Evolutionary conservation across 2,329 filamentous ascomycete genomes (phyloP), one percentile per base, ranked within the genome.

Genomic region (Botrytis pseudocinerea): DNA sequence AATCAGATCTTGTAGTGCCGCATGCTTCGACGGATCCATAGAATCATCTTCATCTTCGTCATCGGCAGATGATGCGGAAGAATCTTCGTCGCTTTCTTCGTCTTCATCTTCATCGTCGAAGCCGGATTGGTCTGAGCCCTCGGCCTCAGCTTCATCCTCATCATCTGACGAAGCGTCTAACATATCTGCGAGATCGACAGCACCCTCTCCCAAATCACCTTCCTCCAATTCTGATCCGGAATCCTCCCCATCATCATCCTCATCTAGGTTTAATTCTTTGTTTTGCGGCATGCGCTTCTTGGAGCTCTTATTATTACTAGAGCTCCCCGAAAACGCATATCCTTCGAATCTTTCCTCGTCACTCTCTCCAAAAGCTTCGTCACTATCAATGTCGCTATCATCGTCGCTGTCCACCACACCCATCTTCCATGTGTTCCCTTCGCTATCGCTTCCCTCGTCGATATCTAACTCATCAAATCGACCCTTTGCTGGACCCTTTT

Each of bases 291-390:
- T 84, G 46, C 82, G 83, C 76, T 85, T 85, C 70, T 85, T 84
- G 74, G 85, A 83, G 70, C 87, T 87, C 14, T 87, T 86, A 72
- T 88, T 80, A 68, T 61, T 72, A 68, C 64, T 59, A 14, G 82
- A 83, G 38, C 86, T 86, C 46, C 90, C 90, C 48, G 89, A 85
- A 79, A 92, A 92, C 6, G 87, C 86, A 80, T 87, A 93, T 2
- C 88, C 90, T 74, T 90, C 89, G 78, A 93, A 93, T 74, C 84
- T 84, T 80, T 92, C 91, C 80, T 92, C 90, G 77, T 93, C 91
- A 76, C 90, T 92, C 75, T 89, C 88, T 2, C 90, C 91, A 83
- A 93, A 89, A 32, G 91, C 91, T 78, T 92, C 90, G 77, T 93
- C 91, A 76, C 89, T 91, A 80, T 93, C 90, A 72, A 93, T 84